A percentile compares a stretch with the other conserved stretches of the same genome.
Conservation (phyloP, 495 filamentous ascomycete species). For the Terfezia claveryi region DNA sequence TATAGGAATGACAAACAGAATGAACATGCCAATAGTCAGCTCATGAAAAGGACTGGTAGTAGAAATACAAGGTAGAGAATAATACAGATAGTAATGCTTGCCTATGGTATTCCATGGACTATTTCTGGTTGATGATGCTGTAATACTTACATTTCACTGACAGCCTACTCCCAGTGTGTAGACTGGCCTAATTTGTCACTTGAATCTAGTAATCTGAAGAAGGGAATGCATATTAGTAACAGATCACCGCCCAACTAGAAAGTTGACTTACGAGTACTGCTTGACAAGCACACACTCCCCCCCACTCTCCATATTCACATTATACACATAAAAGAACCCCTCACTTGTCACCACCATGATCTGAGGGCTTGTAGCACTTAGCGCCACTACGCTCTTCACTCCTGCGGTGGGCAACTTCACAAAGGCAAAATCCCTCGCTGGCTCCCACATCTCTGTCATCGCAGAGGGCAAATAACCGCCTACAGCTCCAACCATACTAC, state of each 20-base stretch:
- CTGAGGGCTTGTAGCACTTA: conserved; percentile 79
- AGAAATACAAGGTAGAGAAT: too few relatives aligned
- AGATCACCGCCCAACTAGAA: neutral
- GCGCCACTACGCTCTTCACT: conserved; percentile 61
- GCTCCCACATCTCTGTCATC: conserved; percentile 95
- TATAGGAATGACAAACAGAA: too few relatives aligned
- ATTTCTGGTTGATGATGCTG: too few relatives aligned
- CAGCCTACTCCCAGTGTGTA: conserved; percentile 24
- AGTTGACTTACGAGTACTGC: conserved; percentile 51
- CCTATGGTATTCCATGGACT: too few relatives aligned
- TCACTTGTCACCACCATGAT: conserved; percentile 97
- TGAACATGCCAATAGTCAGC: too few relatives aligned
- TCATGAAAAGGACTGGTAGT: too few relatives aligned
- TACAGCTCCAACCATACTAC: conserved; percentile 64
- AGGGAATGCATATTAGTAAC: conserved; percentile 3
- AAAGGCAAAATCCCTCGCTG: conserved; percentile 83
- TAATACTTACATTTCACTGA: too few relatives aligned
- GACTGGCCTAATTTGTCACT: conserved; percentile 31
- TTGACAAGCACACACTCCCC: conserved; percentile 84
- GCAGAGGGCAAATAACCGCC: conserved; percentile 79
- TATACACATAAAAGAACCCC: conserved; percentile 83
- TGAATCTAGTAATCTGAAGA: conserved; percentile 28
- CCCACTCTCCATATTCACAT: conserved; percentile 81
- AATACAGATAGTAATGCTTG: too few relatives aligned
- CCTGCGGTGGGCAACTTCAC: conserved; percentile 63